These are phyloP conservation scores for Micromonas pusilla DNA, from an alignment of 139 green algal genomes.

Conservation along the genomic window DNA sequence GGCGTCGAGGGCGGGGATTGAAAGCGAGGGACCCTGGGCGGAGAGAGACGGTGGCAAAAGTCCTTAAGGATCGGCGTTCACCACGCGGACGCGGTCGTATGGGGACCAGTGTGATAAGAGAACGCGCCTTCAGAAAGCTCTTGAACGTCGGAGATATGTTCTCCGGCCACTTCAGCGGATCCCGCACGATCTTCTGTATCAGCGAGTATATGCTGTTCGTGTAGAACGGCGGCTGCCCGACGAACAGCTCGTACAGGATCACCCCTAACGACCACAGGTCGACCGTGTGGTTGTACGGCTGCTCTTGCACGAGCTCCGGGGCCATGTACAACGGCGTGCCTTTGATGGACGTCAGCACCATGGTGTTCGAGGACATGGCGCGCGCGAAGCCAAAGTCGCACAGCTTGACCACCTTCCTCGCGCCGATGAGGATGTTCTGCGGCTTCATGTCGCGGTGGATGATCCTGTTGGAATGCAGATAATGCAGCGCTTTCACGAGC, in stretches of 20 bases:
- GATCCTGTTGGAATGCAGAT: conserved; percentile 82
- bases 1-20: too few species aligned
- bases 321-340: conserved; percentile 98
- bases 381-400: conserved; percentile 87
- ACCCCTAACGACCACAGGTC: conserved; percentile 97
- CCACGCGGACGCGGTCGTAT: too few species aligned
- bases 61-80: too few species aligned
- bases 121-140: conserved; percentile 86
- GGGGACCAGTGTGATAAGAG: too few species aligned
- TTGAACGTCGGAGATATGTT: conserved; percentile 82
- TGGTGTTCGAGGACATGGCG: conserved; percentile 83
- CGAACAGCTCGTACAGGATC: conserved; percentile 97
- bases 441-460: conserved; percentile 90
- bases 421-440: conserved; percentile 80
- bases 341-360: conserved; percentile 92
- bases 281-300: conserved; percentile 78
- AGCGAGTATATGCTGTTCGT: conserved; percentile 96
- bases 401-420: conserved; percentile 66
- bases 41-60: too few species aligned
- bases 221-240: conserved; percentile 95
- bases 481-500: conserved; percentile 86
- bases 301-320: conserved; percentile 95
- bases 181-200: conserved; percentile 86
- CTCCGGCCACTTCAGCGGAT: conserved; percentile 82
- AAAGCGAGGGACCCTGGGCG: too few species aligned